Evolutionary conservation across 768 basidiomycete species (phyloP), one percentile per base, ranked within the genome.

Genomic region (Amanita muscaria): DNA sequence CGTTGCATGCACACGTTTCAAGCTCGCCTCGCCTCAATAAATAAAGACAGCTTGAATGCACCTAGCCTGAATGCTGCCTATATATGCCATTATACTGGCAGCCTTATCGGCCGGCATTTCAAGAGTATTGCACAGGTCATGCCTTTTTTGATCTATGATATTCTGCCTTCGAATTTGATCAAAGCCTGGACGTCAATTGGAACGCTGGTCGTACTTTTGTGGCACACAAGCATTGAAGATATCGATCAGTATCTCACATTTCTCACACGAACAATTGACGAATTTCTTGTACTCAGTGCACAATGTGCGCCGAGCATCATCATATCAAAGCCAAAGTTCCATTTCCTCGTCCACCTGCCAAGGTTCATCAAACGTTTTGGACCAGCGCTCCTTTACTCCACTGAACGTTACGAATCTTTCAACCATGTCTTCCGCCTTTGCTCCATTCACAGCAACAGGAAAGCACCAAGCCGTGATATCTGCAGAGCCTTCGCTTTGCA

Each of bases 321-420:
- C 61, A 64, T 68, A 69, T 50, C 67, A 66, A 71, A 72, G 48
- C 61, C 66, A 1, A 73, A 72, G 45, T 69, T 71, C 47, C 69
- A 73, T 33, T 54, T 70, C 21, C 25, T 71, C 4, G 25, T 62
- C 1, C 69, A 73, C 48, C 49, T 72, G 0, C 57, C 59, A 0
- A 42, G 48, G 0, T 64, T 71, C 44, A 64, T 73, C 31, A 42
- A 55, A 0, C 51, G 59, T 0, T 72, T 72, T 57, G 69, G 67
- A 0, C 70, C 66, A 18, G 67, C 67, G 0, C 66, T 69, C 8
- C 53, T 68, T 0, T 71, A 70, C 59, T 64, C 69, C 0, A 72
- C 66, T 0, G 69, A 74, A 39, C 47, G 43, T 0, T 73, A 69
- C 47, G 65, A 74, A 51, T 66, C 65, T 3, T 74, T 62, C 54